Percentiles rank a stretch among this genome's conserved stretches.
phyloP scores from a whole-genome alignment of 257 asterid genomes.

The Perilla frutescens region DNA sequence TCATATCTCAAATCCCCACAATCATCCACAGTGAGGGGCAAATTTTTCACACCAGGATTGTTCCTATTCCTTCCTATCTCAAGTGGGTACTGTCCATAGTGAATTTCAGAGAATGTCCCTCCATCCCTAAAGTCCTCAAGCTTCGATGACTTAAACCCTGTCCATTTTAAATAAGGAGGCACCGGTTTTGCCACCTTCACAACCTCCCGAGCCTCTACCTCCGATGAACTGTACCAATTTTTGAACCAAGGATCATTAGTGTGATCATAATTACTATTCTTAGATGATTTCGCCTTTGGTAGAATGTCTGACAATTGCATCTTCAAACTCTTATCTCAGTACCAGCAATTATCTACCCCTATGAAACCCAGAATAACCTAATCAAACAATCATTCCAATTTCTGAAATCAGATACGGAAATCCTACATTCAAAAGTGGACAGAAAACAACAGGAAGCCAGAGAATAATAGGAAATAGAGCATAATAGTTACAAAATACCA shows the following conservation, averaged over 20 bases:
- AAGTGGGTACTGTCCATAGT: conserved; percentile 53
- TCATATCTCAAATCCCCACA: no score
- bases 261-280: no score
- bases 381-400: conserved; percentile 13
- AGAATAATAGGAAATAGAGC: conserved; percentile 15
- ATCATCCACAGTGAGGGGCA: no score
- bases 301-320: conserved; percentile 41
- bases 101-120: conserved; percentile 91
- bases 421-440: background rate
- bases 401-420: conserved; percentile 10
- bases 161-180: conserved; percentile 74
- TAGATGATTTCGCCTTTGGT: no score
- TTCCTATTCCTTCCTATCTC: no score
- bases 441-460: no score
- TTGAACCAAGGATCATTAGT: no score
- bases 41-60: no score
- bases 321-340: conserved; percentile 28
- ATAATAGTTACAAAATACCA: background rate
- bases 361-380: conserved; percentile 23
- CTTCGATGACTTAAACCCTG: conserved; percentile 83
- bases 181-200: conserved; percentile 60
- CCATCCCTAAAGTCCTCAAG: conserved; percentile 93
- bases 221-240: no score
- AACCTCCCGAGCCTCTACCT: conserved; percentile 53
- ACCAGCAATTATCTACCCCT: background rate